A percentile compares a stretch with the other conserved stretches of the same genome.
These are phyloP conservation scores for Cladophialophora exuberans DNA, from an alignment of 2,329 filamentous ascomycete species.

Conservation along the genomic window DNA sequence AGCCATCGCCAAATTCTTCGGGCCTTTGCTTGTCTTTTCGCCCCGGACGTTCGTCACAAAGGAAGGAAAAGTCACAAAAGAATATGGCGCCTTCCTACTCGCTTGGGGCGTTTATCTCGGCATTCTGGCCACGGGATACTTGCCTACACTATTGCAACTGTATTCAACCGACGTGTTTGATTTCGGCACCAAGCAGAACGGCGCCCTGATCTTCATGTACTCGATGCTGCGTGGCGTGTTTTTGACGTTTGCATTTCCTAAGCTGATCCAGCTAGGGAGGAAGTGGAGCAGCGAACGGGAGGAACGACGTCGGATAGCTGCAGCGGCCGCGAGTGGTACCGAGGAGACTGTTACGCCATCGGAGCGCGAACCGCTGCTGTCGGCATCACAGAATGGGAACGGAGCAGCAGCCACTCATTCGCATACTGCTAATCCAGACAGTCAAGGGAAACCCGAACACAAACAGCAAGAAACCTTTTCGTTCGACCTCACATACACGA, in stretches of 20 bases:
- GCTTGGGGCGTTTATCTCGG: conserved; percentile 69
- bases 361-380: conserved; percentile 22
- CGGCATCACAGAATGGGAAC: background rate
- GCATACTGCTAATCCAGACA: background rate
- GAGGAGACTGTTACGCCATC: no score
- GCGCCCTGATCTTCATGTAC: conserved; percentile 61
- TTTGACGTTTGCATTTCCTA: conserved; percentile 58
- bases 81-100: conserved; percentile 67
- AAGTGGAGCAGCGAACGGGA: conserved; percentile 12
- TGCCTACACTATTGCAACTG: conserved; percentile 63
- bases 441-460: conserved; percentile 15
- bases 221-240: conserved; percentile 60
- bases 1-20: conserved; percentile 38
- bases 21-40: conserved; percentile 64
- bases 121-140: conserved; percentile 71
- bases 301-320: background rate
- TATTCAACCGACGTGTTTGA: conserved; percentile 60
- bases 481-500: conserved; percentile 70
- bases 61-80: conserved; percentile 56
- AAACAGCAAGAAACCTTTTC: conserved; percentile 46
- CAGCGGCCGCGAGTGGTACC: background rate
- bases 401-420: background rate
- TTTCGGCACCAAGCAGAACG: conserved; percentile 61
- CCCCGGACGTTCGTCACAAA: conserved; percentile 59
- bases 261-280: conserved; percentile 55